These are phyloP conservation scores for Penicillium tannophilum DNA, from an alignment of 495 filamentous ascomycete species.

Conservation along the genomic window DNA sequence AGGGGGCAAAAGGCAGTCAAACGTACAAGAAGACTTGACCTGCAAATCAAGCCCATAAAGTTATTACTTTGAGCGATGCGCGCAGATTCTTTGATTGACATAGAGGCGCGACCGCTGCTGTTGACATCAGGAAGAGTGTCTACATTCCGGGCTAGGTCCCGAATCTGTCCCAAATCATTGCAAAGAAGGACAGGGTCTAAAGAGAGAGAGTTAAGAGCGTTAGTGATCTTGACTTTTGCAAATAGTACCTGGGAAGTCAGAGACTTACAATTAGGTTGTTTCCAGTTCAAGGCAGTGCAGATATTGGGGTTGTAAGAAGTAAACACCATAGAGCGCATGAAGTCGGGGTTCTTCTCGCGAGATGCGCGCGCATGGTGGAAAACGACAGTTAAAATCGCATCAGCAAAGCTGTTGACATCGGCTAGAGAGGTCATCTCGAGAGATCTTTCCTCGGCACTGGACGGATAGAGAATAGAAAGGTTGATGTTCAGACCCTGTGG, in stretches of 20 bases:
- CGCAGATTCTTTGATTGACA: constrained; percentile 92
- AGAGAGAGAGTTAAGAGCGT: background rate
- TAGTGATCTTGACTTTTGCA: background rate
- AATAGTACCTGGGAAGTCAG: background rate
- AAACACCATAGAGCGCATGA: constrained; percentile 85
- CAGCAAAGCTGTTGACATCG: constrained; percentile 86
- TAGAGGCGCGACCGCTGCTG: constrained; percentile 68
- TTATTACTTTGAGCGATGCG: constrained; percentile 94
- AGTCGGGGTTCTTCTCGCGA: constrained; percentile 65
- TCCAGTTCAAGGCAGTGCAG: constrained; percentile 96
- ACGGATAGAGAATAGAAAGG: constrained; percentile 83
- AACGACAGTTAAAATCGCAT: constrained; percentile 78
- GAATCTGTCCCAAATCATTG: constrained; percentile 76
- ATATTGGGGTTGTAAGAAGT: constrained; percentile 86
- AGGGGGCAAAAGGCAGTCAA: background rate
- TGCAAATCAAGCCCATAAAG: constrained; percentile 95
- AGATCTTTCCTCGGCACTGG: constrained; percentile 64
- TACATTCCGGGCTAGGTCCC: constrained; percentile 48
- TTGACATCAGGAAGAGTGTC: constrained; percentile 46
- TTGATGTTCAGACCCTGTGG: constrained; percentile 81
- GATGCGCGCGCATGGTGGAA: constrained; percentile 87
- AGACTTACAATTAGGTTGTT: constrained; percentile 88
- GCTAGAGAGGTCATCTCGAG: constrained; percentile 68
- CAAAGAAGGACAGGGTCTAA: constrained; percentile 88
- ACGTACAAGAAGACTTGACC: constrained; percentile 79